Evolutionary conservation across 2,329 filamentous ascomycete species (phyloP), one percentile per base, ranked within the genome.

Genomic region (Ophiostoma tasmaniense): DNA sequence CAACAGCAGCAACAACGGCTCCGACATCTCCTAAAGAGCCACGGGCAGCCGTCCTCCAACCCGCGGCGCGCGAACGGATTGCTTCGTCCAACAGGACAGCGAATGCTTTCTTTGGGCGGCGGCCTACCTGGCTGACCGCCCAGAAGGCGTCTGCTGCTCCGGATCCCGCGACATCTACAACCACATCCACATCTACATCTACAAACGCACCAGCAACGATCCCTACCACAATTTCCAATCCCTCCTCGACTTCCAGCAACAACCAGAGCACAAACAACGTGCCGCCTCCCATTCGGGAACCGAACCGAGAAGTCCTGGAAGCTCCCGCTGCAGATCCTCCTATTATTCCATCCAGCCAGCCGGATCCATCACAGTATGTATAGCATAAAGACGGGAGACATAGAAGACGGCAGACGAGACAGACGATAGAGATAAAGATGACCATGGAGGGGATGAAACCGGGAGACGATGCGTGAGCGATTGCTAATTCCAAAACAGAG

Each of bases 41-140:
- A 2, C 59, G 25, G 25, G 5, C 25, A 28, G 55, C 55, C 25
- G 55, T 11, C 25, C 11, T 17, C 22, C 55, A 25, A 6, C 22
- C 67, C 14, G 67, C 65, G n/a, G 30, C 55, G 50, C 3, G 28
- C 55, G 25, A 10, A 37, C 59, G 55, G 35, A 74, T 76, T 70
- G 74, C 75, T 1, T 71, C 71, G 1, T 71, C 75, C 13, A 78
- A 78, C 71, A 74, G 73, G 50, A 77, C 77, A 1, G 75, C 74
- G 30, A 75, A 74, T 67, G 68, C 72, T 28, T 78, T 78, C 67
- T 72, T 78, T 45, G 73, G 73, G 28, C 72, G 72, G 13, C 73
- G 75, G 66, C 76, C 74, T 66, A 67, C 75, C 71, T 77, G 77
- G 77, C 72, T 77, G 70, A 73, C 72, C 17, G 30, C 55, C n/a